A percentile compares a stretch with the other conserved stretches of the same genome.
These are phyloP conservation scores for Ophiostoma sp. DNA, from an alignment of 2,329 filamentous ascomycete genomes.

Conservation along the genomic window DNA sequence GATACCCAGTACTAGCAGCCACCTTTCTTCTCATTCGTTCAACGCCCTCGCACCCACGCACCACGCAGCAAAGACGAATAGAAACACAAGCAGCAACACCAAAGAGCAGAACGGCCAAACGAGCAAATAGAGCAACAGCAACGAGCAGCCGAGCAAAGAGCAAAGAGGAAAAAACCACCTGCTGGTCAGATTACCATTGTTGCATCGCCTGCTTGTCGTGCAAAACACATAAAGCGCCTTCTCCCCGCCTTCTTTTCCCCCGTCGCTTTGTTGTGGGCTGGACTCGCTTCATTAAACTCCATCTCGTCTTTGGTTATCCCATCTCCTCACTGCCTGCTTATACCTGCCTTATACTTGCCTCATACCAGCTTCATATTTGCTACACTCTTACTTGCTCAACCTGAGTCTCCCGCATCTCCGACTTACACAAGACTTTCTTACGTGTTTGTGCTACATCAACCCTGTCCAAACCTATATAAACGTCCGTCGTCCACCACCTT, in stretches of 20 bases:
- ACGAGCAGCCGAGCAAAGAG: not conserved
- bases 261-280: slow-evolving; percentile 23
- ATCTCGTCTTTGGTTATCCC: slow-evolving; percentile 10
- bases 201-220: slow-evolving; percentile 15
- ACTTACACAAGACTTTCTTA: slow-evolving; percentile 19
- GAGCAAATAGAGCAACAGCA: not conserved
- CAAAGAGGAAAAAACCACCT: not conserved
- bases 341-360: too few species aligned
- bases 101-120: not conserved
- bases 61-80: not conserved
- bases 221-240: slow-evolving; percentile 20
- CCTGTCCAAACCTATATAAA: slow-evolving; percentile 8
- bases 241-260: slow-evolving; percentile 16
- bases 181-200: not conserved
- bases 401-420: not conserved
- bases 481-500: slow-evolving; percentile 7
- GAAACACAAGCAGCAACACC: not conserved
- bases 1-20: slow-evolving; percentile 16
- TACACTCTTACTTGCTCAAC: not conserved
- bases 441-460: slow-evolving; percentile 11
- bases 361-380: slow-evolving; percentile 10
- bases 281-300: slow-evolving; percentile 24
- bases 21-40: not conserved
- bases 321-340: not conserved
- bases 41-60: too few species aligned